Percentiles rank a stretch among this genome's conserved stretches.
phyloP scores from a whole-genome alignment of 352 stramenopile species.

The Pythium angustatum region DNA sequence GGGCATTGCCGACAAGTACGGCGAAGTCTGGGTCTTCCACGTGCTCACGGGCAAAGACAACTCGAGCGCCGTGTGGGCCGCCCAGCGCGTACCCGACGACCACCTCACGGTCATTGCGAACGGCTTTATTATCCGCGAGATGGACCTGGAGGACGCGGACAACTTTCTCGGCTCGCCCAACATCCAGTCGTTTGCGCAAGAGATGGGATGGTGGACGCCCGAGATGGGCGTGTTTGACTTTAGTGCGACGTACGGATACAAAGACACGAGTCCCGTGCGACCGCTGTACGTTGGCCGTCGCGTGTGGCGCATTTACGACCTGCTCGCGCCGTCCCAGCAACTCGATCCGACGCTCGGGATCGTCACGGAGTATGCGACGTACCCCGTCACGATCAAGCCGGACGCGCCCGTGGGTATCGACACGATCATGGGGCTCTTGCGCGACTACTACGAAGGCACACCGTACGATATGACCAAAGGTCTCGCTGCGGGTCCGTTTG shows the following conservation, averaged over 20 bases:
- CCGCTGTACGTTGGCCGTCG: conserved; percentile 58
- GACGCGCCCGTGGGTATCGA: conserved; percentile 48
- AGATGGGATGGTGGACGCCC: conserved; percentile 67
- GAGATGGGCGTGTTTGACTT: conserved; percentile 48
- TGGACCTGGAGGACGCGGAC: conserved; percentile 63
- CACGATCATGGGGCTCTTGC: conserved; percentile 70
- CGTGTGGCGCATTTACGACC: conserved; percentile 75
- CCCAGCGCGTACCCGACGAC: conserved; percentile 82
- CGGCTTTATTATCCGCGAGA: conserved; percentile 87
- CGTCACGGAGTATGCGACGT: conserved; percentile 44
- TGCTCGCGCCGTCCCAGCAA: conserved; percentile 58
- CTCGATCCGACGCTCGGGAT: conserved; percentile 45
- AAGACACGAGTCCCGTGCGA: conserved; percentile 33
- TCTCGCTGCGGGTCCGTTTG: conserved; percentile 82
- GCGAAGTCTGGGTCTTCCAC: conserved; percentile 91
- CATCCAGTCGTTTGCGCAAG: conserved; percentile 64
- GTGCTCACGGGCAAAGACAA: conserved; percentile 85
- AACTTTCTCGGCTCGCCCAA: conserved; percentile 82
- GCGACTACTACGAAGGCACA: conserved; percentile 88
- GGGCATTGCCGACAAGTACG: conserved; percentile 72
- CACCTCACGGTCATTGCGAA: conserved; percentile 88
- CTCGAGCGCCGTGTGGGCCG: conserved; percentile 81
- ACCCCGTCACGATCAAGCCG: conserved; percentile 75
- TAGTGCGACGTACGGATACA: conserved; percentile 42
- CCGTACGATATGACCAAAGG: conserved; percentile 77